Evolutionary conservation across 305 asterid genomes (phyloP).

Genomic region (Striga hermonthica): DNA sequence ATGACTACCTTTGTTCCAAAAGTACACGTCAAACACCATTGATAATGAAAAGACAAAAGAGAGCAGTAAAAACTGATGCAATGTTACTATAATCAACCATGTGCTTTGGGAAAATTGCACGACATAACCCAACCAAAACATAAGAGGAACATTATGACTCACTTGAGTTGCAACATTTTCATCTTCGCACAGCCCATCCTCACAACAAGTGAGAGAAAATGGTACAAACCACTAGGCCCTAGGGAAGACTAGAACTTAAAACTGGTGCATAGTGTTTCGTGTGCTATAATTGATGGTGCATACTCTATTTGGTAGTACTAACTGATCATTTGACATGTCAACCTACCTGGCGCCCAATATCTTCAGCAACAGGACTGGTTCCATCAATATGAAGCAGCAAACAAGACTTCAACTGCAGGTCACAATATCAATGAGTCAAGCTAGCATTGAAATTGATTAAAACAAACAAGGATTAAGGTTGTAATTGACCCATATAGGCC

Average conservation of each 20-base stretch:
- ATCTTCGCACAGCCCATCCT: neutral
- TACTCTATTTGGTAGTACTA: neutral
- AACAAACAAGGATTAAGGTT: neutral
- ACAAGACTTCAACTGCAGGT: conserved; percentile 73
- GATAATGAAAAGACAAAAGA: neutral
- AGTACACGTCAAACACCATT: neutral
- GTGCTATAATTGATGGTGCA: neutral
- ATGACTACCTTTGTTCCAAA: neutral
- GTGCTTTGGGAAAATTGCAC: neutral
- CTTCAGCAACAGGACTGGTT: conserved; percentile 80
- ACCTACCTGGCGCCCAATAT: conserved; percentile 86
- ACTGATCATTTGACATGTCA: neutral
- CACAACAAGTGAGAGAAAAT: neutral
- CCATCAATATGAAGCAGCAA: conserved; percentile 80
- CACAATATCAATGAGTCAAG: conserved; percentile 5
- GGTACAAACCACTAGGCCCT: neutral
- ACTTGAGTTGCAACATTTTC: no score
- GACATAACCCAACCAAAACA: neutral
- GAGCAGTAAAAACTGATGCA: no score
- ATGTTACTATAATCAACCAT: neutral
- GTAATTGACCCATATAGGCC: no score
- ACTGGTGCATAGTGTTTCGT: neutral
- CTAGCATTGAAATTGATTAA: conserved; percentile 11
- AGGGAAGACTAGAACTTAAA: neutral
- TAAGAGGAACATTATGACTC: neutral